Conservation (phyloP, 129 eudicot species). For the Helianthus annuus region HanXRQr2.0-SUNRISE NC_035442.2:176071361-176071860, state of each 20-base stretch:
- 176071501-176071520: conserved; percentile 77
- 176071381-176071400: conserved; percentile 76
- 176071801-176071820: no score
- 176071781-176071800: no score
- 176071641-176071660: not conserved
- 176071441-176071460: conserved; percentile 66
- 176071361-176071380: conserved; percentile 78
- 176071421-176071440: conserved; percentile 75
- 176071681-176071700: no score
- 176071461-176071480: conserved; percentile 75
- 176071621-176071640: conserved; percentile 50
- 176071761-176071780: no score
- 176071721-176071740: no score
- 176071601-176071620: conserved; percentile 40
- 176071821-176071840: no score
- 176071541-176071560: conserved; percentile 63
- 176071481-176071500: conserved; percentile 74
- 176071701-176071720: no score
- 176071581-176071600: conserved; percentile 39
- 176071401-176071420: conserved; percentile 85
- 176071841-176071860: no score
- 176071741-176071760: no score
- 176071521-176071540: conserved; percentile 78
- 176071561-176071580: conserved; percentile 45
- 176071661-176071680: conserved; percentile 10